A percentile compares a stretch with the other conserved stretches of the same genome.
phyloP scores from a whole-genome alignment of 2,329 filamentous ascomycete species.

The Pezicula rhizophila region DNA sequence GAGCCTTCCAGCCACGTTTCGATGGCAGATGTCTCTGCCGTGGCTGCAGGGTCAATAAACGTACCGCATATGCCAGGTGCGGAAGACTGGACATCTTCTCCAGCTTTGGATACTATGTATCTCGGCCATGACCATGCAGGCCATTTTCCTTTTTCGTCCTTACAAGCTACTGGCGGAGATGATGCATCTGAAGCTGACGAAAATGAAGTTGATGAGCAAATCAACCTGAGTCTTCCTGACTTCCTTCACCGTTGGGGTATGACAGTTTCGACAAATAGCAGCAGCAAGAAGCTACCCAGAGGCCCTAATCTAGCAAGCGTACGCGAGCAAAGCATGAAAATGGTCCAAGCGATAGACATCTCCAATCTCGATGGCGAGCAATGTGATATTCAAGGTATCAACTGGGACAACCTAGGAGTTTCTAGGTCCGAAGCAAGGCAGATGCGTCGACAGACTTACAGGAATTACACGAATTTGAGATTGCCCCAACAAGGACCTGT shows the following conservation, averaged over 20 bases:
- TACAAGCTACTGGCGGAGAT: constrained; percentile 1
- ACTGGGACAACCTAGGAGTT: constrained; percentile 50
- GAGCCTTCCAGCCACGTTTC: constrained; percentile 3
- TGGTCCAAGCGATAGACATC: constrained; percentile 29
- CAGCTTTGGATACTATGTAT: constrained; percentile 4
- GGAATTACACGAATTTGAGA: constrained; percentile 50
- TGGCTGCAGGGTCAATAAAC: neutral
- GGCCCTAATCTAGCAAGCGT: constrained; percentile 16
- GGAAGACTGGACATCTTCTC: constrained; percentile 4
- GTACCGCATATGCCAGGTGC: constrained; percentile 3
- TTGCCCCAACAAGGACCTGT: constrained; percentile 43
- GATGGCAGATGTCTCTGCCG: constrained; percentile 4
- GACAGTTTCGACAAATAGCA: constrained; percentile 4
- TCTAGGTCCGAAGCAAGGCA: constrained; percentile 42
- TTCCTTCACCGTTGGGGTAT: constrained; percentile 44
- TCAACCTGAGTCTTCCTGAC: constrained; percentile 43
- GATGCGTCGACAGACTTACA: constrained; percentile 43
- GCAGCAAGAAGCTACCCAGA: constrained; percentile 5
- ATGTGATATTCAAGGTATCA: constrained; percentile 53
- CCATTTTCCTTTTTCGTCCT: constrained; percentile 5
- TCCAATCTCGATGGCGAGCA: constrained; percentile 46
- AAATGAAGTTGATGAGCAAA: constrained; percentile 26
- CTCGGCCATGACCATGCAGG: constrained; percentile 2
- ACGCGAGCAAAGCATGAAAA: constrained; percentile 10
- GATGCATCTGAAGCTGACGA: constrained; percentile 23